Base-by-base conservation (phyloP, 108 stramenopile species). In the Aurantiochytrium sp. region DNA sequence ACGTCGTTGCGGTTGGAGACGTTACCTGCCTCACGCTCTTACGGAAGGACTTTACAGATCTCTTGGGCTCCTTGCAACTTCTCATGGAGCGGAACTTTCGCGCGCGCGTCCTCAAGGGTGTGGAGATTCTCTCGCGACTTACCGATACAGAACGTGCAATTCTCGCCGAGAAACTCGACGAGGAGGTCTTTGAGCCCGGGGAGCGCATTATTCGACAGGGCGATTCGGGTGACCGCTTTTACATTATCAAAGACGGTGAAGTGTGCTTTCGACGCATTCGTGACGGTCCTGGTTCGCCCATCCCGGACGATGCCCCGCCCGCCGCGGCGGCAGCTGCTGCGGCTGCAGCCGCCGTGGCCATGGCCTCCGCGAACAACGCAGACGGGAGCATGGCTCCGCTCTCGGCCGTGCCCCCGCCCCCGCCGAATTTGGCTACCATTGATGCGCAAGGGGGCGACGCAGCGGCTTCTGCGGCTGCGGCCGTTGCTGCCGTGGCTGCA, bases 171-270 rank as follows among this genome's bases (percentile, higher is more conserved):
- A 53, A 89, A 2, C 83, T 94, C 72, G 90, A 64, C 53, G 69
- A 88, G 49, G 58, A 93, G 58, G 12, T 44, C 35, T 93, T 73
- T 28, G 43, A 83, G 58, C 29, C 91, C 5, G 92, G 89, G 5
- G 91, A 94, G 55, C 60, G 89, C 60, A 92, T 94, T 51, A 92
- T 94, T 53, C 73, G 87, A 5, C 91, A 94, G 72, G 92, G 92
- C n/a, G 91, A 92, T 29, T 91, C 88, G 12, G 90, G 93, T 90
- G 88, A 88, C 45, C 87, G 88, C 14, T 95, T 95, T 87, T 95
- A 94, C 90, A 94, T 95, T 60, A 93, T 95, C 76, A 93, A 94
- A 43, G 93, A 93, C n/a, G 94, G 94, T 5, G 88, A 90, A 60
- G 92, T 92, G 6, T 44, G 43, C n/a, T 76, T 90, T 21, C 72